Evolutionary conservation across 352 stramenopile species (phyloP).

Genomic region (Phytophthora hybrid): DNA sequence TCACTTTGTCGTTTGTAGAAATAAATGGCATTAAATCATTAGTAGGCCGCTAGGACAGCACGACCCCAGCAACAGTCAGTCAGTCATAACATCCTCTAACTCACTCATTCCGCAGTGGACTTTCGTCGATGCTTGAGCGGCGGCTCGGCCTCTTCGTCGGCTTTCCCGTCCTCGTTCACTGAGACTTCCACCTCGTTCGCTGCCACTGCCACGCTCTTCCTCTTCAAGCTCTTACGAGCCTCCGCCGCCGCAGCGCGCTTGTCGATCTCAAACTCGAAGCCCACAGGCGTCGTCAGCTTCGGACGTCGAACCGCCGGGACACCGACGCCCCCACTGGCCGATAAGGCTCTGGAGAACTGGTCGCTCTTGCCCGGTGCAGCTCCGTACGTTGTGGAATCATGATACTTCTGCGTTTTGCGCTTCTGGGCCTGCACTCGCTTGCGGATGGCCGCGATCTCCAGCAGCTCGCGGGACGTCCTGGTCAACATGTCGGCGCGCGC

Average conservation of each 20-base stretch:
- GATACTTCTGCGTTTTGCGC: slow-evolving; percentile 71
- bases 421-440: slow-evolving; percentile 65
- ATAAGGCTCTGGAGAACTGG: slow-evolving; percentile 61
- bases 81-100: slow-evolving; percentile 10
- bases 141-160: slow-evolving; percentile 24
- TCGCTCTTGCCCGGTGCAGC: slow-evolving; percentile 43
- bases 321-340: slow-evolving; percentile 66
- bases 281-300: slow-evolving; percentile 72
- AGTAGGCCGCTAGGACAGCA: slow-evolving; percentile 17
- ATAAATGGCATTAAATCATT: slow-evolving; percentile 43
- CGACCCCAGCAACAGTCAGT: neutral
- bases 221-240: slow-evolving; percentile 40
- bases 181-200: slow-evolving; percentile 2
- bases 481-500: slow-evolving; percentile 56
- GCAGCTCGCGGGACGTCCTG: slow-evolving; percentile 73
- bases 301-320: slow-evolving; percentile 72
- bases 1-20: neutral
- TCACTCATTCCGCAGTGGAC: no score
- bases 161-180: slow-evolving; percentile 13
- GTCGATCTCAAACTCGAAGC: slow-evolving; percentile 76
- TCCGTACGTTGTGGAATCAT: slow-evolving; percentile 62
- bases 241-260: slow-evolving; percentile 56
- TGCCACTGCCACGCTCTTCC: slow-evolving; percentile 34
- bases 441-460: slow-evolving; percentile 76
- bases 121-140: slow-evolving; percentile 34